Base-by-base conservation (phyloP, 208 protist genomes). In the Crithidia acanthocephali region DNA sequence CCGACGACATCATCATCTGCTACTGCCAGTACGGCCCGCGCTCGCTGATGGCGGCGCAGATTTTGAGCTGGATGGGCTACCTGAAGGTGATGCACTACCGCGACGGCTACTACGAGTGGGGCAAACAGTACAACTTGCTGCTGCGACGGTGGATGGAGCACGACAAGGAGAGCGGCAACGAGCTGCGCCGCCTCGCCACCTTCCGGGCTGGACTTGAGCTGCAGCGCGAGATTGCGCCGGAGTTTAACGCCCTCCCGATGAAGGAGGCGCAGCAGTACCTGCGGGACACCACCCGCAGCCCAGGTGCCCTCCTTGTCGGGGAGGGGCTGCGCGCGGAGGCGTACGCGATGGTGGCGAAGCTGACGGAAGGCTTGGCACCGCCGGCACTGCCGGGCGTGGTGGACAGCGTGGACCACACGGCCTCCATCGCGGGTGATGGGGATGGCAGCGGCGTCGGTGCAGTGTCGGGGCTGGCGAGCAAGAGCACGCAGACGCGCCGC, bases 11-110 rank as follows among this genome's bases (percentile, higher is more conserved):
- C 57, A 88, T 94, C 58, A 91, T 94, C 32, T 94, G 84, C 71
- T 94, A 94, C 78, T 94, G 88, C 66, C 88, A 94, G 51, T 94
- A 88, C 65, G 88, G 88, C 15, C 88, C 88, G 9, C 83, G 88
- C 40, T 86, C 84, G 1, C 84, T 94, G 25, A 94, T 94, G 88
- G 88, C 88, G 32, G 86, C 88, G 44, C 88, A 94, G 72, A 87
- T 94, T 35, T 62, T 91, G n/a, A 91, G 85, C 72, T 94, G 85
- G 84, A 87, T 94, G 84, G 88, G 88, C 30, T 94, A 91, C 60
- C 64, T 86, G 11, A 85, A 90, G 64, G 84, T 91, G 20, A 70
- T 94, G 55, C 88, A 94, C 77, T 90, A 90, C 51, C 81, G 88
- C 27, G 88, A 94, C 51, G 88, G 88, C 32, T 94, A 91, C 72